These are phyloP conservation scores for Cinnamomum chago DNA, from an alignment of 164 flowering plant genomes.

Conservation along the genomic window DNA sequence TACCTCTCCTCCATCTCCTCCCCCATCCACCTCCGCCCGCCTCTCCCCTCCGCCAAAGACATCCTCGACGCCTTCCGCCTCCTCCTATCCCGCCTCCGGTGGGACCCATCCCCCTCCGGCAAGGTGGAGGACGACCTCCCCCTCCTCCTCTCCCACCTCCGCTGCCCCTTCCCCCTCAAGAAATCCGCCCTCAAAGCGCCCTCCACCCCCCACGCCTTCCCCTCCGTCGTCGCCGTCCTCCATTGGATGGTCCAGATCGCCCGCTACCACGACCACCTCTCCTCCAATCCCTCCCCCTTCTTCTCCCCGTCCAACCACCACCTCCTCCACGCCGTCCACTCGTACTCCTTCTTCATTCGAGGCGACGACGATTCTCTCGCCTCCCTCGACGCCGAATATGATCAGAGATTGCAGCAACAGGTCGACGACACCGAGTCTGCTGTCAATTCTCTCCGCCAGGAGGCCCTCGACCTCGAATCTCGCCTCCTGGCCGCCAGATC, in stretches of 20 bases:
- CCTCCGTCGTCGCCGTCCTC: constrained; percentile 49
- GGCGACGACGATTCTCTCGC: constrained; percentile 66
- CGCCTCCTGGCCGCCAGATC: constrained; percentile 36
- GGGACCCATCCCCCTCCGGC: neutral
- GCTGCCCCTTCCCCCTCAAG: constrained; percentile 65
- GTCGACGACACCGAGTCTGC: constrained; percentile 23
- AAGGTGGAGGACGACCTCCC: constrained; percentile 71
- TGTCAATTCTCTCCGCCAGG: constrained; percentile 25
- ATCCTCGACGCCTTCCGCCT: constrained; percentile 49
- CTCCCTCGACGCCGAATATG: constrained; percentile 36
- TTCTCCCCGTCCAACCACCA: constrained; percentile 9
- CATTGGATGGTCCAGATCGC: constrained; percentile 87
- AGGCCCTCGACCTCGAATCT: constrained; percentile 33
- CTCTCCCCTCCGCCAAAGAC: constrained; percentile 65
- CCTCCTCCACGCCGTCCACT: constrained; percentile 27
- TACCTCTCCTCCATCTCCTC: constrained; percentile 52
- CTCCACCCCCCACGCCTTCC: constrained; percentile 80
- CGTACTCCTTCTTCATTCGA: constrained; percentile 49
- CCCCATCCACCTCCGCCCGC: constrained; percentile 41
- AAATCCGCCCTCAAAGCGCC: constrained; percentile 70
- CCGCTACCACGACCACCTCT: constrained; percentile 30
- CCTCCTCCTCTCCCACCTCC: constrained; percentile 39
- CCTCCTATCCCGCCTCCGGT: constrained; percentile 47
- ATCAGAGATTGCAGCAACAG: constrained; percentile 40
- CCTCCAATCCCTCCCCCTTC: constrained; percentile 4